Evolutionary conservation across 2,329 filamentous ascomycete genomes (phyloP), one percentile per base, ranked within the genome.

Genomic region (Cyphellophora europaea): DNA sequence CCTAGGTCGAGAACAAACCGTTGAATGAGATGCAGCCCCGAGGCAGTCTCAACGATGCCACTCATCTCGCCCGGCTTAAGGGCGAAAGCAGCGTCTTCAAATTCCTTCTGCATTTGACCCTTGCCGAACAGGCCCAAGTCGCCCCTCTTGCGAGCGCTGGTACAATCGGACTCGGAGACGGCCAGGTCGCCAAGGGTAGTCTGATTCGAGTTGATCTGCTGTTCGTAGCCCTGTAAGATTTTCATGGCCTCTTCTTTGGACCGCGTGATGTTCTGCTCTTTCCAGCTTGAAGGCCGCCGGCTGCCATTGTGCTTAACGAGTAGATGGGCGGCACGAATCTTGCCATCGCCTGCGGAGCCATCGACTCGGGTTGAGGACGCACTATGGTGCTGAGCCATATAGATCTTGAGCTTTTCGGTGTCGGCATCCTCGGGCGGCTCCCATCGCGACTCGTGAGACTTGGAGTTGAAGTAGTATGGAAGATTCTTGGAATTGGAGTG

Each of bases 401-500:
- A 95, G 43, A 76, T 62, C 71, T 95, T 96, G 47, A 98, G 76
- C 64, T 82, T 86, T 51, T 95, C 87, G 38, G 83, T 83, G 63
- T 98, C 85, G 50, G 88, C 91, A 45, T 80, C 84, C 29, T 74
- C 59, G 6, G 91, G 91, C 3, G 91, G 89, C 57, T 96, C 91
- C 91, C 91, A 98, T 63, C 85, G 77, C 44, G 91, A 96, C 57
- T 86, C 78, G 59, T 88, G 89, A 45, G 86, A 84, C 49, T 65
- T 66, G 30, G 81, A 69, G 64, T 95, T 93, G 80, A 95, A 96
- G 70, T 96, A 98, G 71, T 98, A 98, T 23, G 91, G 91, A 21
- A 96, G 81, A 65, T 93, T 93, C 70, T 95, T 96, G 62, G 86
- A 93, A 69, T 95, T 93, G 61, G 86, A 94, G 67, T 93, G 86